These are phyloP conservation scores for Geosmithia putterillii DNA, from an alignment of 2,329 filamentous ascomycete species.

Conservation along the genomic window DNA sequence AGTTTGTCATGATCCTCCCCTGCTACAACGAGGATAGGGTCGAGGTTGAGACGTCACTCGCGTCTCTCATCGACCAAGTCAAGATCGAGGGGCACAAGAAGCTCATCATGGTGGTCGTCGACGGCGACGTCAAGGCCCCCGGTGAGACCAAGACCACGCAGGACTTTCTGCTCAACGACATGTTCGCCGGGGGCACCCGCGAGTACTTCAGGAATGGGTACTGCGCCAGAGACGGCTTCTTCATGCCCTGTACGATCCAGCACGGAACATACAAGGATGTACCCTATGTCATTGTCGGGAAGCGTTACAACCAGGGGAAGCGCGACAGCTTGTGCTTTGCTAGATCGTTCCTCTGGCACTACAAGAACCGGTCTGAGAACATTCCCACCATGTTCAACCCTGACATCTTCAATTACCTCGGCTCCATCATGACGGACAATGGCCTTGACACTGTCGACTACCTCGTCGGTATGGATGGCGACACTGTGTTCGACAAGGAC, in stretches of 20 bases:
- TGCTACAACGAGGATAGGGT: conserved; percentile 36
- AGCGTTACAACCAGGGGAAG: conserved; percentile 36
- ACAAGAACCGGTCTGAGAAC: conserved; percentile 26
- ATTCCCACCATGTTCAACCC: conserved; percentile 32
- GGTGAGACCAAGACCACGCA: conserved; percentile 35
- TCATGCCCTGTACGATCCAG: conserved; percentile 31
- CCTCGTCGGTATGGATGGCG: conserved; percentile 33
- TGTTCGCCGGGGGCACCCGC: conserved; percentile 21
- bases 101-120: conserved; percentile 33
- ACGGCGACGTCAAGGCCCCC: conserved; percentile 31
- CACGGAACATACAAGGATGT: conserved; percentile 30
- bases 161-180: conserved; percentile 32
- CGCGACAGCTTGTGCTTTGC: conserved; percentile 35
- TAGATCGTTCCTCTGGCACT: conserved; percentile 35
- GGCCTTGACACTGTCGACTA: conserved; percentile 27
- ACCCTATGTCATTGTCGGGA: conserved; percentile 33
- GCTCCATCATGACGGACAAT: conserved; percentile 21
- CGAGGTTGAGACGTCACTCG: conserved; percentile 29
- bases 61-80: conserved; percentile 30
- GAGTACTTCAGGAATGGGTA: conserved; percentile 27
- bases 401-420: conserved; percentile 26
- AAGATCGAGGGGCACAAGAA: conserved; percentile 26
- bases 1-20: conserved; percentile 30
- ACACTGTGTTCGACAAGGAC: conserved; percentile 30
- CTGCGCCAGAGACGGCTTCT: conserved; percentile 29